Base-by-base conservation (phyloP, 805 yeast species). In the Clavispora carvajalis region DNA sequence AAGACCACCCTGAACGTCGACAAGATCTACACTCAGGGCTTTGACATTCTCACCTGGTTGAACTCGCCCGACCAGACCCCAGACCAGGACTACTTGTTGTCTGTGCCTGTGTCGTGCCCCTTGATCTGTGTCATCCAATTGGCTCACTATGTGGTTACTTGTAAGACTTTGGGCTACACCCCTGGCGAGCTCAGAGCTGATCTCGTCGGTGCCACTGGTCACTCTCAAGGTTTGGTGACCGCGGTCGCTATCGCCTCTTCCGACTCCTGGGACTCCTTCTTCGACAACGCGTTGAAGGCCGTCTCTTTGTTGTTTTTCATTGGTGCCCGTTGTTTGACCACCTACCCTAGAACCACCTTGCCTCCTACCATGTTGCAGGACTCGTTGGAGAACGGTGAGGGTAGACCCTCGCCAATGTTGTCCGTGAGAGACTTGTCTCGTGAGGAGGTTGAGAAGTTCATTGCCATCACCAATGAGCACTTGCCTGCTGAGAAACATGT, bases 71-170 rank as follows among this genome's bases (percentile, higher is more conserved):
- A 85, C 57, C 73, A 80, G 55, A 86, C 96, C 38, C 99, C 99
- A 44, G 87, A 86, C 57, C 79, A 72, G 54, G 95, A 89, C 62
- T 90, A 90, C 61, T 72, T 93, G 51, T 74, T 93, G 53, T 80
- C 87, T 17, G 95, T 91, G 36, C 96, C 98, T 41, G 88, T 93
- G 33, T 84, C 95, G 22, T 91, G 97, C 65, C 99, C 99, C n/a
- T 76, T 91, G 58, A 93, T 93, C 58, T 93, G 97, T 70, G 84
- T 90, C 40, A 89, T 91, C 60, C 99, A 93, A 71, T 76, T 93
- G 58, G 84, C 91, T 53, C 97, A 93, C 71, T 91, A 83, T 63
- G 88, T 91, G 44, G 79, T 91, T 51, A 82, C 96, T 37, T 84
- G 95, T 57, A 81, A 81, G 63, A 74, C 85, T 33, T 74, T 91